Evolutionary conservation across 805 yeast species (phyloP), one percentile per base, ranked within the genome.

Genomic region (Saccharomyces eubayanus): DNA sequence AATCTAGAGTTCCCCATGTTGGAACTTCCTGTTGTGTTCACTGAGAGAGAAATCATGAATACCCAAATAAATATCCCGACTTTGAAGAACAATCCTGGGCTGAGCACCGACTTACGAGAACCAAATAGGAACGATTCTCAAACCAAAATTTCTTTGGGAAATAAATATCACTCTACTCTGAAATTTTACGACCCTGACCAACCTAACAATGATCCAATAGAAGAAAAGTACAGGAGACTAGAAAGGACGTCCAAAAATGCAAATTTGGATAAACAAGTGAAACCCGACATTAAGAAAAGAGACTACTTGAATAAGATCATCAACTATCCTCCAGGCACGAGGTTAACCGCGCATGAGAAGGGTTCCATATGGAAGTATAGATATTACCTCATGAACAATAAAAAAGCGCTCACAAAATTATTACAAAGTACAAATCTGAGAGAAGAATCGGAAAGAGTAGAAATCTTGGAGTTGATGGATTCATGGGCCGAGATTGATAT

Each of bases 351-450:
- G 51, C 83, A 85, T 64, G 97, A 92, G 60, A 89, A 87, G 72
- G 89, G 89, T 58, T 70, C 89, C 63, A 77, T 92, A 9, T 92
- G 98, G 97, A 88, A 87, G 68, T 92, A 86, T 69, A 73, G 98
- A 52, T 94, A 87, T 70, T 91, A 84, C 68, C 71, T 87, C 20
- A 74, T 87, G n/a, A 78, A 83, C 51, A 83, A 83, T 60, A 81
- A 81, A 62, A 80, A 77, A 53, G 85, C 85, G 1, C 73, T 88
- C 53, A 85, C 91, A 28, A 92, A 92, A 68, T 84, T 94, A 56
- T 77, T 92, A 58, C 89, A 90, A 67, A 84, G 95, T 47, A 87
- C 91, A 16, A 85, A 91, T 60, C 87, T 97, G 88, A 88, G 82
- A 40, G 95, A 90, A 67, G 87, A 86, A 56, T 73, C 76, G 52